Evolutionary conservation across 768 basidiomycete genomes (phyloP).

Genomic region (Holtermannia corniformis): DNA sequence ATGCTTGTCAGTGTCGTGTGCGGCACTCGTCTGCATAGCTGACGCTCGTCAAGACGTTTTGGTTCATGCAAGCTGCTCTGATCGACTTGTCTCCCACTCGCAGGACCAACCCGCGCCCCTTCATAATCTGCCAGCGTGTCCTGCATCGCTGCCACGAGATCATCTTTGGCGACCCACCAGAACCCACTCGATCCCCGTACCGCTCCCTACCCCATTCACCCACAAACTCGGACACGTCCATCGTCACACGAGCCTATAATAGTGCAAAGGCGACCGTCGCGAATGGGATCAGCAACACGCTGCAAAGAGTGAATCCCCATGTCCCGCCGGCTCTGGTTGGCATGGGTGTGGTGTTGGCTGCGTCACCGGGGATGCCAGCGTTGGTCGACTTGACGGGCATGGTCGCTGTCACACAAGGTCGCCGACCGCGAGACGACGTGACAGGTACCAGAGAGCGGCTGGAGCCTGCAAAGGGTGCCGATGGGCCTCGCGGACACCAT

Average conservation of each 20-base stretch:
- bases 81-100: conserved; percentile 58
- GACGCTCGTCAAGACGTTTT: conserved; percentile 58
- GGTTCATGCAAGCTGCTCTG: conserved; percentile 97
- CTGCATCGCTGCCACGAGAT: conserved; percentile 89
- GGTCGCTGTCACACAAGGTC: conserved; percentile 82
- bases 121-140: conserved; percentile 82
- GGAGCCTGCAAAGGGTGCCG: conserved; percentile 44
- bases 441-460: conserved; percentile 44
- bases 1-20: conserved; percentile 61
- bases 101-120: conserved; percentile 61
- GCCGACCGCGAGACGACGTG: conserved; percentile 41
- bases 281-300: conserved; percentile 35
- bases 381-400: conserved; percentile 66
- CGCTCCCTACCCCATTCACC: conserved; percentile 49
- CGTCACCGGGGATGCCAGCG: conserved; percentile 62
- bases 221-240: conserved; percentile 38
- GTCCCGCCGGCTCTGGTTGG: conserved; percentile 71
- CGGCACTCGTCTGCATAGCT: conserved; percentile 18
- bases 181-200: conserved; percentile 60
- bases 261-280: not conserved
- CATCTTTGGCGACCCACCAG: conserved; percentile 79
- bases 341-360: conserved; percentile 69
- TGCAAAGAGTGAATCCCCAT: conserved; percentile 60
- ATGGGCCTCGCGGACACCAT: conserved; percentile 10
- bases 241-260: not conserved